Base-by-base conservation (phyloP, 1,284 basidiomycete genomes). In the Cryptococcus sp. region DNA sequence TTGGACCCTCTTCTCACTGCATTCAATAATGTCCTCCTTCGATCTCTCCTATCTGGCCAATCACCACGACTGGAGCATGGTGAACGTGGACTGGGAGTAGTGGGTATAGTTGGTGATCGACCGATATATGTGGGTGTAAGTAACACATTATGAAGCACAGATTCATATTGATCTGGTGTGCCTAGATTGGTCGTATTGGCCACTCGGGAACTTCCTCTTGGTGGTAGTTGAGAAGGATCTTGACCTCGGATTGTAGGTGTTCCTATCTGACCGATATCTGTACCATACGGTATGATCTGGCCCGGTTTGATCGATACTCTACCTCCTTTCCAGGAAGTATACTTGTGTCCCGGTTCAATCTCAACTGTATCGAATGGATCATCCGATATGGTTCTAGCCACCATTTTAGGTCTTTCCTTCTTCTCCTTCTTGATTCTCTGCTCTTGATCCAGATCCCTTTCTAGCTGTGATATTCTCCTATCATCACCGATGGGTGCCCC, bases 61-160 rank as follows among this genome's bases (percentile, higher is more conserved):
- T 52, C 42, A 14, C 50, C 50, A 34, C 5, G 32, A 13, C 33
- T 7, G 7, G 57, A 37, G 31, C 15, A 31, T 3, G 62, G 56
- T 10, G 57, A 37, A 31, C 15, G 34, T 3, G 62, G 56, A 8
- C 53, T 49, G 13, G 59, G 48, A 4, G 61, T 60, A 15, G 51
- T 35, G 4, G 47, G 35, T 15, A 46, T 23, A 31, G 42, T 23
- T 5, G 65, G 61, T 13, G 70, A 70, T 4, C 57, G 45, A 15
- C 49, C 50, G 45, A 68, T 57, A 48, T 67, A 70, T 1, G 67
- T 66, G 0, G 70, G 72, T 1, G 70, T 72, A 31, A 74, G 63
- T 3, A 69, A 56, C 23, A 74, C 63, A 42, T 70, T 62, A 53
- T 71, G 66, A 10, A 74, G 53, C 0, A 68, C 69, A 11, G 63